Evolutionary conservation across 139 green algal genomes (phyloP).

Genomic region (Edaphochlamys debaryana): DNA sequence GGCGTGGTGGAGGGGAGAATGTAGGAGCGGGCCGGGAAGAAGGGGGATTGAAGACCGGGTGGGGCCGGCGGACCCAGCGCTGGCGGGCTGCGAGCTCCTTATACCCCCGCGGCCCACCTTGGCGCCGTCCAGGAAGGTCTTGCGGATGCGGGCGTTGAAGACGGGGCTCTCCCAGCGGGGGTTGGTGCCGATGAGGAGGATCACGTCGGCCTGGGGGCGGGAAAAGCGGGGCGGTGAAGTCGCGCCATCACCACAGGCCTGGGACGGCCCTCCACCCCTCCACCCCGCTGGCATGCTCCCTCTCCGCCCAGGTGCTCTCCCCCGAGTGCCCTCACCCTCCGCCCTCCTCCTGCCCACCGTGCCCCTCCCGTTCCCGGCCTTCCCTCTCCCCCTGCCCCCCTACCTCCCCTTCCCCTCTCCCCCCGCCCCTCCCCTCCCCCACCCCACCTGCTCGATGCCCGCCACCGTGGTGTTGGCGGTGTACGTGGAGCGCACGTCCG

Average conservation of each 20-base stretch:
- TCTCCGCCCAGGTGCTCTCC: no score
- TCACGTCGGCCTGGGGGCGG: constrained; percentile 76
- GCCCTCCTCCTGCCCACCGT: no score
- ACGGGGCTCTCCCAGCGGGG: constrained; percentile 93
- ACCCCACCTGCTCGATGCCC: constrained; percentile 78
- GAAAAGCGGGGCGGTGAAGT: neutral
- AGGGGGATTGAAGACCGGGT: no score
- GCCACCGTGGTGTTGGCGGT: constrained; percentile 89
- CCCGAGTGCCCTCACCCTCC: no score
- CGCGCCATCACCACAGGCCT: neutral
- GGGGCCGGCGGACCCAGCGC: no score
- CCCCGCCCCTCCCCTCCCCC: neutral
- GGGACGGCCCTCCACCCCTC: no score
- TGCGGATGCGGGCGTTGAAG: constrained; percentile 92
- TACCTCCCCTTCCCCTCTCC: neutral
- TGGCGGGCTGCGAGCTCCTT: no score
- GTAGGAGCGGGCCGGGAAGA: no score
- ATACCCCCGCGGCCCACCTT: neutral
- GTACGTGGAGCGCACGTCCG: constrained; percentile 92
- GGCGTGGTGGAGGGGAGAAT: no score
- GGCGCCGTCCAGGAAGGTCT: constrained; percentile 67
- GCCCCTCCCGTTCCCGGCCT: neutral
- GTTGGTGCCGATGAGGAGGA: constrained; percentile 95
- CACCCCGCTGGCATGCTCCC: neutral
- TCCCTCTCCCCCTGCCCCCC: neutral